Conservation (phyloP, 1,284 basidiomycete genomes). For the Dichomitus squalens region DNA sequence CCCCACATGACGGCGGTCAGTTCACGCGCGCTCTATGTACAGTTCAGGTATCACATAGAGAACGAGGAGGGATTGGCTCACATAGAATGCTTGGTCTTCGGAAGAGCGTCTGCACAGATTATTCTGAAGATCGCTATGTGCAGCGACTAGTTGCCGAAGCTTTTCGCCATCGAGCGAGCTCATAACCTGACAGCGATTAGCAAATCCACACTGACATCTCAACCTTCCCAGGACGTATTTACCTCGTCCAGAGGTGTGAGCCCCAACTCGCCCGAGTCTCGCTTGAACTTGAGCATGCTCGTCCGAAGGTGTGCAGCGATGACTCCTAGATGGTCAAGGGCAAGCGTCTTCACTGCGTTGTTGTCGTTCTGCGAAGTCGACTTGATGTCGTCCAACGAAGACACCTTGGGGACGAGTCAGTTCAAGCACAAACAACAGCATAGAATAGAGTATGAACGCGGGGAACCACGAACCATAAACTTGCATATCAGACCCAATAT, state of each 20-base stretch:
- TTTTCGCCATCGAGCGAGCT: slow-evolving; percentile 50
- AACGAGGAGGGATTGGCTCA: slow-evolving; percentile 35
- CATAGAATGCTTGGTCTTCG: slow-evolving; percentile 80
- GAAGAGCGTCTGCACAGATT: slow-evolving; percentile 69
- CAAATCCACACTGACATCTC: not conserved
- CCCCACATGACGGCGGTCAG: slow-evolving; percentile 73
- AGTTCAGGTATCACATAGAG: not conserved
- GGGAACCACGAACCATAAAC: slow-evolving; percentile 69
- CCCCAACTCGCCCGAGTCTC: slow-evolving; percentile 26
- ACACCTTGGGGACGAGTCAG: slow-evolving; percentile 49
- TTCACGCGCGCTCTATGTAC: slow-evolving; percentile 71
- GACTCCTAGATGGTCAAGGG: slow-evolving; percentile 91
- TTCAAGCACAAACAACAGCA: not conserved
- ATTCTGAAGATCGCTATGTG: slow-evolving; percentile 64
- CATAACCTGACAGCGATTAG: slow-evolving; percentile 51
- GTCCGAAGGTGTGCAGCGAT: slow-evolving; percentile 83
- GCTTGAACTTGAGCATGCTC: slow-evolving; percentile 51
- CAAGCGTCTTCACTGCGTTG: slow-evolving; percentile 84
- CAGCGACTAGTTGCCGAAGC: slow-evolving; percentile 57
- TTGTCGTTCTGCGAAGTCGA: slow-evolving; percentile 63
- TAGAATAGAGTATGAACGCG: not conserved
- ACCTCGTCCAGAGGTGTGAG: slow-evolving; percentile 73
- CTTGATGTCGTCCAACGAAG: slow-evolving; percentile 82
- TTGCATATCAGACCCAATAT: slow-evolving; percentile 78
- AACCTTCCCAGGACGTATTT: slow-evolving; percentile 1